phyloP scores from a whole-genome alignment of 2,329 filamentous ascomycete species.

The Colletotrichum simmondsii region DNA sequence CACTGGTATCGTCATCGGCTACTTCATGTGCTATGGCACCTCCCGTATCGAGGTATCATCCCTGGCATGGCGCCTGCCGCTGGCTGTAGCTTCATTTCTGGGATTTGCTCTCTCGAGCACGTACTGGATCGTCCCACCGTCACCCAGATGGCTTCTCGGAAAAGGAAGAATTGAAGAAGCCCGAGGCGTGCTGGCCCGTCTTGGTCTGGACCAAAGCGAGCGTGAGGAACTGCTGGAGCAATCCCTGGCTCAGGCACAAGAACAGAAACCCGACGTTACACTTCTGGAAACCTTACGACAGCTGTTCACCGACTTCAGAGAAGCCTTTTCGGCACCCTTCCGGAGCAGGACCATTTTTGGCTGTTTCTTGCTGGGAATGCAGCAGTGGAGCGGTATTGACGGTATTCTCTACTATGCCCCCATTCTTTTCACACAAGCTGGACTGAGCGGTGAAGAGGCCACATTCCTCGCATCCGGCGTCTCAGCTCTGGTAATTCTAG shows the following conservation, averaged over 20 bases:
- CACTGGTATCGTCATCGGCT: conserved; percentile 63
- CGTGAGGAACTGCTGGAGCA: conserved; percentile 50
- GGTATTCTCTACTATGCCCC: conserved; percentile 72
- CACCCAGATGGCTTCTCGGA: conserved; percentile 66
- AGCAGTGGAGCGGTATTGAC: conserved; percentile 71
- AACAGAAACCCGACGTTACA: conserved; percentile 41
- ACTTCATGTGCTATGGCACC: conserved; percentile 71
- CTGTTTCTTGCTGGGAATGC: conserved; percentile 68
- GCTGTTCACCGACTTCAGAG: conserved; percentile 43
- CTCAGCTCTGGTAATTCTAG: conserved; percentile 66
- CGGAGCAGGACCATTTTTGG: conserved; percentile 60
- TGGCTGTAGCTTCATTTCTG: conserved; percentile 51
- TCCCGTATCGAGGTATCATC: conserved; percentile 53
- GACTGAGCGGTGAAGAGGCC: conserved; percentile 61
- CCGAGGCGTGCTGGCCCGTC: conserved; percentile 46
- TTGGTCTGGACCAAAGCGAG: conserved; percentile 55
- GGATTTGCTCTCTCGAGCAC: conserved; percentile 44
- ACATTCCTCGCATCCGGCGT: conserved; percentile 69
- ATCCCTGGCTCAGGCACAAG: conserved; percentile 28
- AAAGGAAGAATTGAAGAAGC: conserved; percentile 57
- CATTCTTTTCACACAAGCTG: conserved; percentile 68
- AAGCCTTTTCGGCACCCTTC: conserved; percentile 42
- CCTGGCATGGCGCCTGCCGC: conserved; percentile 66
- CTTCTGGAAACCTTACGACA: conserved; percentile 42
- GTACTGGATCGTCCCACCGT: conserved; percentile 55